Evolutionary conservation across 2,329 filamentous ascomycete genomes (phyloP).

Genomic region (Pseudophaeomoniella oleicola): DNA sequence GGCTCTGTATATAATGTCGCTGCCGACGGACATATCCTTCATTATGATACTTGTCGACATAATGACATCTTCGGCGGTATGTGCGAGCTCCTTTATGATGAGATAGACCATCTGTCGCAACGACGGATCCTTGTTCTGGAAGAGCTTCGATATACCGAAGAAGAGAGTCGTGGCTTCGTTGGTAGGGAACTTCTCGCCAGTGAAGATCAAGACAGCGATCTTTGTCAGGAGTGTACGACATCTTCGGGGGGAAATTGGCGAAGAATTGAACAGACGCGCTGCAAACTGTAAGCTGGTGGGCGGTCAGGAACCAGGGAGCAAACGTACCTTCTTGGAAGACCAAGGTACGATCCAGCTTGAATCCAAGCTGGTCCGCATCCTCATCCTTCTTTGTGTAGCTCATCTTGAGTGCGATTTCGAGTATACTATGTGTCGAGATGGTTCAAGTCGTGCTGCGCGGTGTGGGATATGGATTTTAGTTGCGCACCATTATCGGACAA

Average conservation of each 20-base stretch:
- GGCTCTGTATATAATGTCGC: slow-evolving; percentile 82
- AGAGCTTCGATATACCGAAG: slow-evolving; percentile 97
- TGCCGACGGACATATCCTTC: slow-evolving; percentile 96
- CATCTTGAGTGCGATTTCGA: slow-evolving; percentile 47
- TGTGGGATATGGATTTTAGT: neutral
- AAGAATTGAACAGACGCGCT: slow-evolving; percentile 97
- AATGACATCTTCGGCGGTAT: slow-evolving; percentile 94
- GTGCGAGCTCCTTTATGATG: slow-evolving; percentile 91
- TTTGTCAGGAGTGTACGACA: slow-evolving; percentile 96
- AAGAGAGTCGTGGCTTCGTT: slow-evolving; percentile 97
- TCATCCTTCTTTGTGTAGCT: slow-evolving; percentile 99
- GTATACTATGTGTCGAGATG: slow-evolving; percentile 1
- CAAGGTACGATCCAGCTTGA: slow-evolving; percentile 94
- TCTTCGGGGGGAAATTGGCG: slow-evolving; percentile 90
- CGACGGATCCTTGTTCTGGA: slow-evolving; percentile 98
- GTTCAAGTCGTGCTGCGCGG: neutral
- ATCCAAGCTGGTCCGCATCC: slow-evolving; percentile 82
- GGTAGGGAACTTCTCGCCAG: slow-evolving; percentile 88
- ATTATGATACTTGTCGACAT: slow-evolving; percentile 99
- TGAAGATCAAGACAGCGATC: slow-evolving; percentile 90
- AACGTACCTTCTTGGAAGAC: slow-evolving; percentile 93
- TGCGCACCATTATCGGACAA: neutral
- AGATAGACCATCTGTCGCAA: slow-evolving; percentile 98
- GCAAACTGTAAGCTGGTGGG: slow-evolving; percentile 16
- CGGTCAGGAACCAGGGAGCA: slow-evolving; percentile 9